These are phyloP conservation scores for Hyaloscypha variabilis DNA, from an alignment of 495 filamentous ascomycete species.

Conservation along the genomic window DNA sequence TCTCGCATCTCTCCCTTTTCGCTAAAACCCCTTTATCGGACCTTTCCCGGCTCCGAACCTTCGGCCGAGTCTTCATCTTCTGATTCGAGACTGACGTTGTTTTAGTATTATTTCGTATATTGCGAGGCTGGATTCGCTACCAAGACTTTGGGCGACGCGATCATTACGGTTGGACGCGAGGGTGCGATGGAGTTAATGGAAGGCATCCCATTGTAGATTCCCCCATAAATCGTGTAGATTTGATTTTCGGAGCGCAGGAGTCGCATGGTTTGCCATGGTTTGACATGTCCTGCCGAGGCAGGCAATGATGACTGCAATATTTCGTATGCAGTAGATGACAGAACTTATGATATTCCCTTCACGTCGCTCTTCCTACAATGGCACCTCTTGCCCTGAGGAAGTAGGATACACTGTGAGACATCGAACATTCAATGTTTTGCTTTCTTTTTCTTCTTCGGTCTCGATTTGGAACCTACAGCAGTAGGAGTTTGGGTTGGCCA, in stretches of 20 bases:
- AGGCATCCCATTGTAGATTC: constrained; percentile 56
- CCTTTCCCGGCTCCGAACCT: background rate
- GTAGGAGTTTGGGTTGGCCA: constrained; percentile 51
- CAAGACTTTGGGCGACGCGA: constrained; percentile 71
- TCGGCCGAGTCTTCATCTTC: background rate
- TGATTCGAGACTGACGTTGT: background rate
- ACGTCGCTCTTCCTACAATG: background rate
- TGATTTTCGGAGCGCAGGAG: background rate
- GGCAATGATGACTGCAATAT: background rate
- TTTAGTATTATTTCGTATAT: constrained; percentile 72
- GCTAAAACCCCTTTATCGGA: background rate
- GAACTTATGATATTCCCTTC: background rate
- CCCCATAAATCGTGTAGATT: background rate
- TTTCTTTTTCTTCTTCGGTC: constrained; percentile 36
- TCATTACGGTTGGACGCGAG: constrained; percentile 67
- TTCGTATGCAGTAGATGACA: constrained; percentile 3
- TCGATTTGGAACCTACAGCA: constrained; percentile 37
- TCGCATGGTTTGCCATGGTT: background rate
- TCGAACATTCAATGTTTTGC: constrained; percentile 19
- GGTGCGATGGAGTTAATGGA: constrained; percentile 69
- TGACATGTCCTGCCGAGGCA: background rate
- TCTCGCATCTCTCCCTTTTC: constrained; percentile 18
- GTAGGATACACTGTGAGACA: no score
- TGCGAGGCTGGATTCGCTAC: constrained; percentile 72
- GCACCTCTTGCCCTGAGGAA: background rate